Base-by-base conservation (phyloP, 768 basidiomycete genomes). In the Leccinellum albellum region DNA sequence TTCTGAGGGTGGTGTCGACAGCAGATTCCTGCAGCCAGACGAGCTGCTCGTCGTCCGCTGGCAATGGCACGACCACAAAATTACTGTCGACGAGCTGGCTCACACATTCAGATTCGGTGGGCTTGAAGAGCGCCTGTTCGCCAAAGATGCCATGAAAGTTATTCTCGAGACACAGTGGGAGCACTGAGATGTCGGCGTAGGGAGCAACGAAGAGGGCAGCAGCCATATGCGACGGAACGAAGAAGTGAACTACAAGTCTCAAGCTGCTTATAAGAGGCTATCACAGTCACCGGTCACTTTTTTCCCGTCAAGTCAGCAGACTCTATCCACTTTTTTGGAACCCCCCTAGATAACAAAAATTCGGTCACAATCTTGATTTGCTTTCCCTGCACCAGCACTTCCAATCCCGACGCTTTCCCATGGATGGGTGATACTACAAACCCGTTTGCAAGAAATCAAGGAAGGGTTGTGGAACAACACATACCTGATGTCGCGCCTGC, bases 381-480 rank as follows among this genome's bases (percentile, higher is more conserved):
- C 59, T 89, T 89, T 2, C 94, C 94, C 66, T 96, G 94, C 0
- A 96, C 86, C 59, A 89, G 75, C 9, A 97, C 85, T 64, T 94
- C 90, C 52, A 81, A 62, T 2, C 81, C 82, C 2, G 81, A 74
- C 7, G 73, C 73, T 67, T 84, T 87, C 0, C 87, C 86, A 6
- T 74, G 76, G n/a, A 80, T 54, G 1, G 84, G 82, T 0, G 84
- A 80, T 15, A 88, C 89, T 90, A n/a, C 20, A 37, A 28, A 14
- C 26, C 60, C 40, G 54, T 35, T 28, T 4, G 29, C 33, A 5
- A 24, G 29, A 3, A n/a, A 33, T 6, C 15, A 4, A n/a, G 14
- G 37, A 31, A 33, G 23, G 40, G 2, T 54, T 15, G 13, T 4
- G 15, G 3, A 55, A 31, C 20, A 33, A 44, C 42, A 68, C 83